Evolutionary conservation across 2,329 filamentous ascomycete species (phyloP).

Genomic region (Plectosphaerella sp.): DNA sequence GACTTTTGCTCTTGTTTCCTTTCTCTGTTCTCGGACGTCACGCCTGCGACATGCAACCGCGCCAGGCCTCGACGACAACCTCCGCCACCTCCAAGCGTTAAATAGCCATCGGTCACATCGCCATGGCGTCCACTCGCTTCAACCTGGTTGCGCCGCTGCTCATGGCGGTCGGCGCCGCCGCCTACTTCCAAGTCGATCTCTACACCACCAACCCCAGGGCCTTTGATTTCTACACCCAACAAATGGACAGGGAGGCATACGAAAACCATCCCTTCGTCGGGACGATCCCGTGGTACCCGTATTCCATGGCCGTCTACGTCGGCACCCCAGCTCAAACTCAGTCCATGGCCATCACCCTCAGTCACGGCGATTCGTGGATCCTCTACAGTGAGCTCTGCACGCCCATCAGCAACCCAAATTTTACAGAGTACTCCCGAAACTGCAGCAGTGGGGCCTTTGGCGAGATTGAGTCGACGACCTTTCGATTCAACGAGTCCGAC

Average conservation of each 20-base stretch:
- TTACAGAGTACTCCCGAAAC: neutral
- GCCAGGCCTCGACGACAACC: too few species aligned
- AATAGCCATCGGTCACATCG: too few species aligned
- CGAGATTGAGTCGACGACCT: slow-evolving; percentile 41
- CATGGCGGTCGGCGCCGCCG: neutral
- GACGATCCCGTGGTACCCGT: neutral
- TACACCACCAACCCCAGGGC: neutral
- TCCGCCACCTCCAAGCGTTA: too few species aligned
- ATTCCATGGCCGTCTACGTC: slow-evolving; percentile 4
- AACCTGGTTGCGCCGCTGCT: neutral
- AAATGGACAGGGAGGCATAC: neutral
- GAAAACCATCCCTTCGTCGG: neutral
- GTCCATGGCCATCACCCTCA: slow-evolving; percentile 2
- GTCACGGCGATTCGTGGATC: neutral
- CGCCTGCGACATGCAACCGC: too few species aligned
- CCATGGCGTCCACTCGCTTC: neutral
- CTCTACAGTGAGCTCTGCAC: neutral
- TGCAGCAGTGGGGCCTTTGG: slow-evolving; percentile 21
- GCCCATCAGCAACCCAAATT: neutral
- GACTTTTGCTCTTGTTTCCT: too few species aligned
- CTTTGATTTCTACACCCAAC: neutral
- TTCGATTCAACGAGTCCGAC: neutral
- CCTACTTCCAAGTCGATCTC: neutral
- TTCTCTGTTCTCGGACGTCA: too few species aligned
- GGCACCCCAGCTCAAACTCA: slow-evolving; percentile 7